Evolutionary conservation across 257 asterid species (phyloP).

Genomic region (Fraxinus cuspidata): DNA sequence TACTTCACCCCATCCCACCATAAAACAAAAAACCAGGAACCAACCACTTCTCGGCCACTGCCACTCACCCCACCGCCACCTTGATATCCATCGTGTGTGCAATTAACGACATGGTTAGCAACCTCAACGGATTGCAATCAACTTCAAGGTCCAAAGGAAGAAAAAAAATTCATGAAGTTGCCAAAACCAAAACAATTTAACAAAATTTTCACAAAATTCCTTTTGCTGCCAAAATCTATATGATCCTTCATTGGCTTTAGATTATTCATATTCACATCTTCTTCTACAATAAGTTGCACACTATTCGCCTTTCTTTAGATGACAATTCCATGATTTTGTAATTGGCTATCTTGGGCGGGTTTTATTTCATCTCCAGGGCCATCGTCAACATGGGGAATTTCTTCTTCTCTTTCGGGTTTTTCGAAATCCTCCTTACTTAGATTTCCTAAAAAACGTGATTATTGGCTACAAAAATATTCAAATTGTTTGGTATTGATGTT

Average conservation of each 20-base stretch:
- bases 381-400: constrained; percentile 12
- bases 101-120: too few relatives aligned
- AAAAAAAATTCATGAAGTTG: too few relatives aligned
- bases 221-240: constrained; percentile 45
- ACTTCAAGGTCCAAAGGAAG: too few relatives aligned
- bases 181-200: too few relatives aligned
- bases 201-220: too few relatives aligned
- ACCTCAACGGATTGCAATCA: too few relatives aligned
- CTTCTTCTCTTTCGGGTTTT: constrained; percentile 30
- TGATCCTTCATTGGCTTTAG: constrained; percentile 78
- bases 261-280: constrained; percentile 30
- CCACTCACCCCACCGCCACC: too few relatives aligned
- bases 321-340: constrained; percentile 32
- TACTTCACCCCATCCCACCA: too few relatives aligned
- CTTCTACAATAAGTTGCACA: constrained; percentile 56
- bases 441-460: constrained; percentile 47
- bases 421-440: constrained; percentile 36
- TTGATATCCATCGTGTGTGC: too few relatives aligned
- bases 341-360: constrained; percentile 41
- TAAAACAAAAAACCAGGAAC: too few relatives aligned
- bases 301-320: constrained; percentile 38
- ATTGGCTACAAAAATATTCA: constrained; percentile 31
- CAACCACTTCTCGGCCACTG: too few relatives aligned
- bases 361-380: constrained; percentile 47
- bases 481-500: constrained; percentile 16